These are phyloP conservation scores for Hypoxylon sp. DNA, from an alignment of 2,329 filamentous ascomycete genomes.

Conservation along the genomic window DNA sequence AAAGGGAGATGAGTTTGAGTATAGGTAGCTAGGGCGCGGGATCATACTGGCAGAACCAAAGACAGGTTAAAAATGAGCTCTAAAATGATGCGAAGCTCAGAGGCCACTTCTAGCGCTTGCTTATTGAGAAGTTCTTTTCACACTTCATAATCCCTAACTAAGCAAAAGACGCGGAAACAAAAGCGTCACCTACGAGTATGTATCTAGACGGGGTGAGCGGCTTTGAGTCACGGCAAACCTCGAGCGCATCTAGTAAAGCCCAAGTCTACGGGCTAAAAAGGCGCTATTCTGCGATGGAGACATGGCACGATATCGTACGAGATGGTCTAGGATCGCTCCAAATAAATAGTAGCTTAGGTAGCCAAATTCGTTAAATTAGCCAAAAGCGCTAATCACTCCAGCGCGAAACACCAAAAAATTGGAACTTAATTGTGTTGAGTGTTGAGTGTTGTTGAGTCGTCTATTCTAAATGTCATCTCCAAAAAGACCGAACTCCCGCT, in stretches of 20 bases:
- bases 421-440: neutral
- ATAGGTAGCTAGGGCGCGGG: neutral
- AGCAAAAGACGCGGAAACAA: no score
- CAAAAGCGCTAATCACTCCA: neutral
- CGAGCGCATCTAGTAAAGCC: neutral
- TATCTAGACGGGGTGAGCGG: slow-evolving; percentile 8
- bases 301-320: neutral
- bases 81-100: no score
- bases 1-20: neutral
- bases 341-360: neutral
- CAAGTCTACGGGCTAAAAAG: neutral
- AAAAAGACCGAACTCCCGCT: slow-evolving; percentile 4
- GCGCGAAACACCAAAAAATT: neutral
- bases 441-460: slow-evolving; percentile 3
- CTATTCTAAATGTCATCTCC: slow-evolving; percentile 15
- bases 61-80: no score
- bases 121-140: no score
- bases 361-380: neutral
- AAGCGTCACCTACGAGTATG: neutral
- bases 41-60: no score
- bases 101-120: no score
- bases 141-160: no score
- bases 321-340: neutral
- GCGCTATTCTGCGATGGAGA: neutral
- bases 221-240: neutral